Base-by-base conservation (phyloP, 192 early-diverging fungal genomes). In the Linnemannia exigua region DNA sequence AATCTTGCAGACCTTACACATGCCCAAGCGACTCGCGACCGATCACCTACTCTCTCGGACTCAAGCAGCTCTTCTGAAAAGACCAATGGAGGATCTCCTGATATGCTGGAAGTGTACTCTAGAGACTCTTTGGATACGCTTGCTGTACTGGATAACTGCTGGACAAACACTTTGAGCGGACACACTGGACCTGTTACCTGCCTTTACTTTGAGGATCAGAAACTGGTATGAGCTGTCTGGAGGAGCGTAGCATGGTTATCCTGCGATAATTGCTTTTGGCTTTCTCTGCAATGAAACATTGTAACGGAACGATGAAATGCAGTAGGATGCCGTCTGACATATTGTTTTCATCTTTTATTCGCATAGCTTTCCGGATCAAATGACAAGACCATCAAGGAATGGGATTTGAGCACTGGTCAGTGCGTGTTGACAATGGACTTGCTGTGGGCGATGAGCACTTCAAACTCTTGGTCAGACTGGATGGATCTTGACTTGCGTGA, bases 351-450 rank as follows among this genome's bases (percentile, higher is more conserved):
- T 89, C 79, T 63, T 74, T 88, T 25, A 16, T n/a, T n/a, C n/a
- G n/a, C n/a, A n/a, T 37, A 94, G 91, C 85, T 95, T 20, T 93
- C 95, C 4, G 95, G 95, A 67, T 92, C 94, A 28, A 91, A 93
- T 20, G 95, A 96, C 85, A 89, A 91, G 70, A 95, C 95, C 1
- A 92, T 96, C 74, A 92, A 92, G 72, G 92, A 94, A 70, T 96
- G 95, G 95, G 95, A 96, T 79, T 67, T 96, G 86, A 81, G 87
- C 35, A 94, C 92, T 38, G 93, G 93, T 35, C 81, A 89, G 71
- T 87, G 92, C 89, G 89, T 94, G 33, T 85, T 92, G 16, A 91
- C 92, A 6, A 89, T 96, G 80, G 94, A 95, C 77, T 81, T 96
- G 25, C 75, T 92, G 17, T 96, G 95, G 95, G 92, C 94, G 0